Evolutionary conservation across 2,329 filamentous ascomycete species (phyloP).

Genomic region (Talaromyces verruculosus): DNA sequence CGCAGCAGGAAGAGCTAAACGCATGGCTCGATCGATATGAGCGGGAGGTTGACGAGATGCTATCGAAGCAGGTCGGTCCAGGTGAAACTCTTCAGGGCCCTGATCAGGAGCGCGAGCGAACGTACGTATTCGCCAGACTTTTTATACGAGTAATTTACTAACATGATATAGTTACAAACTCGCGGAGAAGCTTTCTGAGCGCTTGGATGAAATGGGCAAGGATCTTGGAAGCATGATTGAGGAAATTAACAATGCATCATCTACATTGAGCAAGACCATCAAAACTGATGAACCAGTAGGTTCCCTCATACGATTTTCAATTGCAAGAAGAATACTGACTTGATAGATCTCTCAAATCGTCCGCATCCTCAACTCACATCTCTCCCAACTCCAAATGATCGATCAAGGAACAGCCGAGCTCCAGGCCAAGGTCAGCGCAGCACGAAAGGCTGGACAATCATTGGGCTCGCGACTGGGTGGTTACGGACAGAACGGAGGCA

Average conservation of each 20-base stretch:
- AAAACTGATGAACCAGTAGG: slow-evolving; percentile 85
- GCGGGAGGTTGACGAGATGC: slow-evolving; percentile 83
- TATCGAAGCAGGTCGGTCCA: slow-evolving; percentile 73
- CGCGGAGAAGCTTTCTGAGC: slow-evolving; percentile 87
- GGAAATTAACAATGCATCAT: slow-evolving; percentile 93
- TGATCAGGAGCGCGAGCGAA: slow-evolving; percentile 92
- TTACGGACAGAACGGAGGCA: slow-evolving; percentile 37
- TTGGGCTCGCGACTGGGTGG: slow-evolving; percentile 46
- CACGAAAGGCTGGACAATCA: slow-evolving; percentile 72
- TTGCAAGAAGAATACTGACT: slow-evolving; percentile 1
- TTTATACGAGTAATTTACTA: not conserved
- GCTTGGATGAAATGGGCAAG: slow-evolving; percentile 89
- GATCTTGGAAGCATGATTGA: slow-evolving; percentile 95
- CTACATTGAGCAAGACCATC: slow-evolving; percentile 81
- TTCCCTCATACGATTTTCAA: slow-evolving; percentile 30
- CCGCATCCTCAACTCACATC: slow-evolving; percentile 87
- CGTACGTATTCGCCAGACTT: slow-evolving; percentile 53
- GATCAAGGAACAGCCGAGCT: slow-evolving; percentile 79
- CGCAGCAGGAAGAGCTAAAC: slow-evolving; percentile 87
- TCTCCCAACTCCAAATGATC: slow-evolving; percentile 89
- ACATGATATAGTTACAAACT: slow-evolving; percentile 66
- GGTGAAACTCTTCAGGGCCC: slow-evolving; percentile 78
- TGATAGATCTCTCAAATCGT: slow-evolving; percentile 87
- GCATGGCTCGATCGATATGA: slow-evolving; percentile 90
- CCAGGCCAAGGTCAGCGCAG: slow-evolving; percentile 76